Base-by-base conservation (phyloP, 352 stramenopile genomes). In the Aphanomyces stellatus region DNA sequence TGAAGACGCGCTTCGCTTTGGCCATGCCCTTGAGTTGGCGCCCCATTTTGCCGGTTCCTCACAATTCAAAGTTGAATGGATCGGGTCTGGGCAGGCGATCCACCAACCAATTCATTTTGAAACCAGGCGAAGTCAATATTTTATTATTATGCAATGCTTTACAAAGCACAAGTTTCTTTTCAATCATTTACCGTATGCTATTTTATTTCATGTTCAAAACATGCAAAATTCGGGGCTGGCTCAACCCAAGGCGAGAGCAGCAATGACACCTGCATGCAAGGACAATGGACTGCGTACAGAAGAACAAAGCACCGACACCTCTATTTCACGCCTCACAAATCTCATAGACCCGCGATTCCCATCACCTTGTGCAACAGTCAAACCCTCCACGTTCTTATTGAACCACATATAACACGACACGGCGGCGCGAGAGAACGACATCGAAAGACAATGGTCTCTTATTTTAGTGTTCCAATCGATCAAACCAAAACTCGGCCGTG, bases 401-500 rank as follows among this genome's bases (percentile, higher is more conserved):
- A n/a, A n/a, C n/a, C n/a, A n/a, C n/a, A n/a, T n/a, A n/a, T n/a
- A n/a, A n/a, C n/a, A n/a, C n/a, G n/a, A n/a, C n/a, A n/a, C n/a
- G n/a, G n/a, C n/a, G n/a, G n/a, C n/a, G n/a, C n/a, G n/a, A n/a
- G n/a, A n/a, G n/a, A n/a, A n/a, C n/a, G n/a, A n/a, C n/a, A n/a
- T n/a, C n/a, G n/a, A n/a, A n/a, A n/a, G n/a, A n/a, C n/a, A n/a
- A n/a, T 57, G 49, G 34, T 43, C 55, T 70, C 43, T 70, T 40
- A 63, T 66, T 69, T 61, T 70, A 33, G 53, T 71, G 65, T 66
- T 69, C 61, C 65, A 66, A 71, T 71, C 33, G 51, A 63, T 63
- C 62, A 63, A 69, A 41, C 46, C 48, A 62, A 69, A n/a, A 33
- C 25, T 24, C 37, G 51, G 53, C 33, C 25, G 49, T 35, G 25